Evolutionary conservation across 2,329 filamentous ascomycete species (phyloP), one percentile per base, ranked within the genome.

Genomic region (Monilinia vaccinii-corymbosi): DNA sequence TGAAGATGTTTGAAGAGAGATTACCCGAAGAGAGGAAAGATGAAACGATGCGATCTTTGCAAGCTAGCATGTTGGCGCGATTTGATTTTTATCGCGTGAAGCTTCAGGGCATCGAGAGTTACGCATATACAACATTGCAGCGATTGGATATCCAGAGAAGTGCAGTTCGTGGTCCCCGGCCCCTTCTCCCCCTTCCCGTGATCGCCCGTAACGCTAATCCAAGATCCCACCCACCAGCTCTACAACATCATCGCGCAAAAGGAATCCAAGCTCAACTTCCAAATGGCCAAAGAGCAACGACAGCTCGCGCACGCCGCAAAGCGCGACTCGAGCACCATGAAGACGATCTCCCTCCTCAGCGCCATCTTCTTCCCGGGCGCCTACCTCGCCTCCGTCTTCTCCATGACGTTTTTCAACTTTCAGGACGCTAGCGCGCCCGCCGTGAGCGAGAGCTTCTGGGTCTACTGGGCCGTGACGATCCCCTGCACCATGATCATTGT

Each of bases 381-480:
- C 0, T 84, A 80, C 64, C 76, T 86, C 21, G 79, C 83, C 10
- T 86, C 83, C 0, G 75, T 86, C 28, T 86, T 86, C 66, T 81
- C 79, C 74, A 86, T 85, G 82, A 82, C 81, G 0, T 86, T 86
- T 69, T 86, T 86, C 74, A 79, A 86, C 71, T 86, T 85, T 65
- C 78, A 78, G 28, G 52, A 47, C 14, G 46, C 52, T 3, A 50
- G 56, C 7, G 28, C 42, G 2, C 51, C 60, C 11, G 51, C 53
- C 21, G 61, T 85, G 18, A 80, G 79, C 13, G 69, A 74, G 21
- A 72, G 77, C 53, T 74, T 86, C 31, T 86, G 83, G 83, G 77
- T 86, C 57, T 86, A 85, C 73, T 86, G 85, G 64, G 81, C 74
- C 62, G 77, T 85, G 58, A 83, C 82, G 3, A 71, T 86, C 13